A percentile compares a stretch with the other conserved stretches of the same genome.
Evolutionary conservation across 2,329 filamentous ascomycete genomes (phyloP).

Genomic region (Nemania serpens): DNA sequence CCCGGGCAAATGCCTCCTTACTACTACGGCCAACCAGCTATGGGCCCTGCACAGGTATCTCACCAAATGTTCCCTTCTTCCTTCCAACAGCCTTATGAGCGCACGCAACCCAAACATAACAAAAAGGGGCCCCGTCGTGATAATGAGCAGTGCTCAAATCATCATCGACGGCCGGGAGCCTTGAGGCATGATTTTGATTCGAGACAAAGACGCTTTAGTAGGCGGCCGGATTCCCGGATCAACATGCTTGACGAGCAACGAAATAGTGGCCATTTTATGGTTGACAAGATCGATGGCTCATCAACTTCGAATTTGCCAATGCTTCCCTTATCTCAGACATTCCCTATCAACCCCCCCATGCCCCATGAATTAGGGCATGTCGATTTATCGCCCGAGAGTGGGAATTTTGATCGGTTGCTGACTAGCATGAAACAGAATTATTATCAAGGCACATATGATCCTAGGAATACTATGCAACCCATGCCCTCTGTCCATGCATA

Average conservation of each 20-base stretch:
- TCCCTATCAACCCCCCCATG: slow-evolving; percentile 37
- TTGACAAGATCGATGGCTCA: slow-evolving; percentile 29
- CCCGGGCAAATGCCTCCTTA: slow-evolving; percentile 62
- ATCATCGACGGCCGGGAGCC: slow-evolving; percentile 46
- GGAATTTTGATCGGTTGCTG: slow-evolving; percentile 75
- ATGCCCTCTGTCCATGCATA: slow-evolving; percentile 38
- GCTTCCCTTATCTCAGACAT: slow-evolving; percentile 38
- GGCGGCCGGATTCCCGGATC: slow-evolving; percentile 48
- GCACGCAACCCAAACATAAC: slow-evolving; percentile 46
- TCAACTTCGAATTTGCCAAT: slow-evolving; percentile 28
- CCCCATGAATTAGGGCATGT: slow-evolving; percentile 33
- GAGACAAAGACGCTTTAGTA: slow-evolving; percentile 50
- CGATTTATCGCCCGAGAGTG: slow-evolving; percentile 71
- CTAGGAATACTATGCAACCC: slow-evolving; percentile 45
- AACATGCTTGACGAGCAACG: slow-evolving; percentile 36
- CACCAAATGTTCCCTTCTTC: slow-evolving; percentile 58
- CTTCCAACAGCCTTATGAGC: slow-evolving; percentile 43
- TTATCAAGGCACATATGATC: slow-evolving; percentile 56
- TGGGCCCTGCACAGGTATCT: slow-evolving; percentile 63
- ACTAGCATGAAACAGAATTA: slow-evolving; percentile 70
- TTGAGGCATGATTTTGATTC: slow-evolving; percentile 44
- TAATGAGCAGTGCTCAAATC: slow-evolving; percentile 51
- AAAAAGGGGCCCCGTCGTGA: slow-evolving; percentile 53
- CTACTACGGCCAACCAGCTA: slow-evolving; percentile 58
- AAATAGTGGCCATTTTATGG: slow-evolving; percentile 22